Evolutionary conservation across 139 green algal species (phyloP).

Genomic region (Pedinophyceae sp.): DNA sequence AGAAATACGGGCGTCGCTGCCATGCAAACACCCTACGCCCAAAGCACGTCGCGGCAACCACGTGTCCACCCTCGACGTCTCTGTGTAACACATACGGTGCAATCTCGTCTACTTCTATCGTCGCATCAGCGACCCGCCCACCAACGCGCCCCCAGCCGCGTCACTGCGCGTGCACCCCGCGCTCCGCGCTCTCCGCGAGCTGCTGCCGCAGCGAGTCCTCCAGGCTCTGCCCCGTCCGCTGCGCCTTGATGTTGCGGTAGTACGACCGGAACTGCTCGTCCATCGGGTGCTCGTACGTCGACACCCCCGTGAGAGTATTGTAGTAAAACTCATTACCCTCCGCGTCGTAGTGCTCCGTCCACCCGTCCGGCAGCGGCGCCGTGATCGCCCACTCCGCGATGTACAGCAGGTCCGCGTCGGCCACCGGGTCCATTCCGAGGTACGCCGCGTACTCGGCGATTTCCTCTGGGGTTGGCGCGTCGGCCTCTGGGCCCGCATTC

Average conservation of each 20-base stretch:
- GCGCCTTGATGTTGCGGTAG: constrained; percentile 7
- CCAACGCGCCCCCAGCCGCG: too few species aligned
- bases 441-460: constrained; percentile 25
- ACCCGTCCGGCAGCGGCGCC: constrained; percentile 42
- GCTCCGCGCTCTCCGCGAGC: too few species aligned
- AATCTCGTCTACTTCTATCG: too few species aligned
- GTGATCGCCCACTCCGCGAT: constrained; percentile 62
- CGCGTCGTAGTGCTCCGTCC: constrained; percentile 42
- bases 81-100: too few species aligned
- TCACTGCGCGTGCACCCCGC: too few species aligned
- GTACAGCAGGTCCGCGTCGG: constrained; percentile 45
- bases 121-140: too few species aligned
- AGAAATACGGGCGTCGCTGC: too few species aligned
- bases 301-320: constrained; percentile 30
- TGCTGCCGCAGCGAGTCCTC: background rate
- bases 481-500: constrained; percentile 6
- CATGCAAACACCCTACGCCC: too few species aligned
- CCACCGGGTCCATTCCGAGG: constrained; percentile 20
- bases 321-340: constrained; percentile 36
- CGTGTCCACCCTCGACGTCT: too few species aligned
- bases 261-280: constrained; percentile 43
- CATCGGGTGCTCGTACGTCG: constrained; percentile 56
- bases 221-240: background rate
- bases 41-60: too few species aligned
- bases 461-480: constrained; percentile 18